A percentile compares a stretch with the other conserved stretches of the same genome.
Conservation (phyloP, 129 eudicot genomes). For the Artemisia annua region DNA sequence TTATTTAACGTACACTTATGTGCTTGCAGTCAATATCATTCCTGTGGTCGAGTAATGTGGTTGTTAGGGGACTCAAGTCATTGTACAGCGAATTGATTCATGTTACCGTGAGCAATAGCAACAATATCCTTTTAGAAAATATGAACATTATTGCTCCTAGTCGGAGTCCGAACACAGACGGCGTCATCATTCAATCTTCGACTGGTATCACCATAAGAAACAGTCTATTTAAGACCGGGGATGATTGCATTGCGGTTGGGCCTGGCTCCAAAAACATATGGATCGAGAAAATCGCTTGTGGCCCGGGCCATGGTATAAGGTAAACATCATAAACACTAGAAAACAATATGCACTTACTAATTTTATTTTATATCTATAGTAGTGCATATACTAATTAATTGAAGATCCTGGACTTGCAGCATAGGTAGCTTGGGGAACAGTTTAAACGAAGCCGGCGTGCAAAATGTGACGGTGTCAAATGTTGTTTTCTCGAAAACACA, state of each 20-base stretch:
- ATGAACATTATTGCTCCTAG: constrained; percentile 58
- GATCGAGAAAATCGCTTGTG: constrained; percentile 65
- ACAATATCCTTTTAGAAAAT: constrained; percentile 43
- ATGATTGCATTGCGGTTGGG: constrained; percentile 71
- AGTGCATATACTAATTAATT: background rate
- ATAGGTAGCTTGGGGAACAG: constrained; percentile 75
- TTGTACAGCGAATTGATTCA: constrained; percentile 57
- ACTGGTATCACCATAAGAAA: constrained; percentile 55
- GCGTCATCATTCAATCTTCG: constrained; percentile 60
- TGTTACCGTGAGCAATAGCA: constrained; percentile 54
- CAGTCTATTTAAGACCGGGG: constrained; percentile 52
- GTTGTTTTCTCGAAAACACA: constrained; percentile 58
- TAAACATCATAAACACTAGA: constrained; percentile 15
- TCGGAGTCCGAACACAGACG: constrained; percentile 78
- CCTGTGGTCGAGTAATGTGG: constrained; percentile 57
- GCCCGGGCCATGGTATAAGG: constrained; percentile 90
- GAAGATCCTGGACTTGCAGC: constrained; percentile 28
- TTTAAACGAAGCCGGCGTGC: constrained; percentile 61
- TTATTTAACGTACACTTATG: background rate
- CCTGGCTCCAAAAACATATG: constrained; percentile 66
- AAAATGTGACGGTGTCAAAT: constrained; percentile 60
- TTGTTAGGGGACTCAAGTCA: constrained; percentile 62
- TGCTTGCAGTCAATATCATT: constrained; percentile 62
- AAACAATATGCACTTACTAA: background rate
- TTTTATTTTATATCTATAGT: background rate